Percentiles rank a stretch among this genome's conserved stretches.
Conservation (phyloP, 805 yeast genomes). For the Barnettozyma salicaria region DNA sequence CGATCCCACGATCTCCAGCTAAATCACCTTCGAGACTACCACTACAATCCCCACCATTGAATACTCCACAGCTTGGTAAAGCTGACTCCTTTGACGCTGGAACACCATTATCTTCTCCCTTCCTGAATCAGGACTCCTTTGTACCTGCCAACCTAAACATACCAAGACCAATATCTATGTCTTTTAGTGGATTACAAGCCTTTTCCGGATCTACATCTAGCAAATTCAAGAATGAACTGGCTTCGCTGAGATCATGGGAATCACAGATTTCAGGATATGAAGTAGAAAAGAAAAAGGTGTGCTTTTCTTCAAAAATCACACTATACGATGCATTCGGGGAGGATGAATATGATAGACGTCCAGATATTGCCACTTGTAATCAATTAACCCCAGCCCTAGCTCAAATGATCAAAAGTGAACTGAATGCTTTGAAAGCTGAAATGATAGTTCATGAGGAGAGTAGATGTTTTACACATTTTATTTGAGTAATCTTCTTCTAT, state of each 20-base stretch:
- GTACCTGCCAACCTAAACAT: constrained; percentile 9
- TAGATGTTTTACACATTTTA: constrained; percentile 77
- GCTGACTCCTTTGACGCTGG: constrained; percentile 3
- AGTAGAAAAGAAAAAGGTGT: constrained; percentile 33
- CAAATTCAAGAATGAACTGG: no score
- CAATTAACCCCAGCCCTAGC: constrained; percentile 84
- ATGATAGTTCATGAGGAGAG: constrained; percentile 85
- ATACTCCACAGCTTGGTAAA: constrained; percentile 3
- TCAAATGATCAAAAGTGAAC: constrained; percentile 76
- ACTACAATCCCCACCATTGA: constrained; percentile 16
- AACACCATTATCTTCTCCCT: constrained; percentile 21
- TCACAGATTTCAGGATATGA: no score
- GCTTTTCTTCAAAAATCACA: constrained; percentile 76
- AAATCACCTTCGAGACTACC: constrained; percentile 1
- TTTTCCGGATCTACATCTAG: no score
- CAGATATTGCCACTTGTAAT: constrained; percentile 89
- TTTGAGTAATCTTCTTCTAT: constrained; percentile 28
- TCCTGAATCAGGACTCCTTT: constrained; percentile 18
- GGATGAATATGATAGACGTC: constrained; percentile 86
- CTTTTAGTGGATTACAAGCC: constrained; percentile 60
- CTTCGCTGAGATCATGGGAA: constrained; percentile 33
- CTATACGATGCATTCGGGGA: constrained; percentile 80
- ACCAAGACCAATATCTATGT: constrained; percentile 37
- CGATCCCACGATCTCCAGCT: constrained; percentile 10
- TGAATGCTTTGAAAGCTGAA: constrained; percentile 68